phyloP scores from a whole-genome alignment of 768 basidiomycete genomes.

The Lactarius akahatsu region DNA sequence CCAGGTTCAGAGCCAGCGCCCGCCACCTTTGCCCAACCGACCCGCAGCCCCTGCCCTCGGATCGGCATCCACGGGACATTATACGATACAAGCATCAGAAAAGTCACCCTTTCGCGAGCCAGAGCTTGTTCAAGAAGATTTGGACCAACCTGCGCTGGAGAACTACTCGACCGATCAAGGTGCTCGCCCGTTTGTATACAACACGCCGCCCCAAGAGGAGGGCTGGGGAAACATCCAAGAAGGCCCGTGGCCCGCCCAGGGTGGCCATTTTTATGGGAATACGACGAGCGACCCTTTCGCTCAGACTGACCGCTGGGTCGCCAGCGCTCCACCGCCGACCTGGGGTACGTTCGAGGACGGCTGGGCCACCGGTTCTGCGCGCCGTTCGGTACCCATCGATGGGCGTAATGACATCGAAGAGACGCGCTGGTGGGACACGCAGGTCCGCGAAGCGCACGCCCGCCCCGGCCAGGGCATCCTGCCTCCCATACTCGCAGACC shows the following conservation, averaged over 20 bases:
- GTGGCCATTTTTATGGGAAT: constrained; percentile 12
- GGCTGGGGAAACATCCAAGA: constrained; percentile 11
- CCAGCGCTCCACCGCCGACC: constrained; percentile 14
- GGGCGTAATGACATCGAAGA: constrained; percentile 63
- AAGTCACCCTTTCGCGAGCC: constrained; percentile 35
- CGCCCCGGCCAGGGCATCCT: constrained; percentile 74
- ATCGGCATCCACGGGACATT: constrained; percentile 40
- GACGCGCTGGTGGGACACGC: constrained; percentile 65
- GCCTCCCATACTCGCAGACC: constrained; percentile 63
- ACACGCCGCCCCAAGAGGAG: constrained; percentile 18
- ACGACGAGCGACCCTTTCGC: constrained; percentile 18
- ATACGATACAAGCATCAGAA: constrained; percentile 30
- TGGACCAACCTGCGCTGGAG: constrained; percentile 13
- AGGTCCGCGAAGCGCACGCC: constrained; percentile 41
- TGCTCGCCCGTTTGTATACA: constrained; percentile 24
- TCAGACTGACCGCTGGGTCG: constrained; percentile 24
- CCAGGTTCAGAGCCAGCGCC: constrained; percentile 27
- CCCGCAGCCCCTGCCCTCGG: constrained; percentile 36
- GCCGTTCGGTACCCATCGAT: constrained; percentile 49
- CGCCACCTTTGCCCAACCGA: constrained; percentile 40
- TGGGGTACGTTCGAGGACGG: constrained; percentile 16
- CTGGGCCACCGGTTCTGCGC: constrained; percentile 28
- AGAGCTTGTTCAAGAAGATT: constrained; percentile 33
- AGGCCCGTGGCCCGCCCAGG: constrained; percentile 19
- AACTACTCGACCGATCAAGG: constrained; percentile 16